Base-by-base conservation (phyloP, 73 alveolate genomes). In the Paramecium bursaria region DNA sequence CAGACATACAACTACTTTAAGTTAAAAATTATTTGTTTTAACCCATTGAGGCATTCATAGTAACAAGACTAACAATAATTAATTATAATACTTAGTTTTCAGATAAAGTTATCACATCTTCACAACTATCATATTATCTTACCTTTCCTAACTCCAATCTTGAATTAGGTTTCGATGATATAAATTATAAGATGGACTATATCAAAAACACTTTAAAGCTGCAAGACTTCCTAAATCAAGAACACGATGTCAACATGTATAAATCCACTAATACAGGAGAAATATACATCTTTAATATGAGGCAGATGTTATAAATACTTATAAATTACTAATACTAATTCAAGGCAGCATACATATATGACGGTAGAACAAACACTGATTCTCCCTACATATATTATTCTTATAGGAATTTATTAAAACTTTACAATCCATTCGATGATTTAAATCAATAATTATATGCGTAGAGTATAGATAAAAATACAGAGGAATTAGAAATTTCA, bases 311-410 rank as follows among this genome's bases (percentile, higher is more conserved):
- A 3, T 21, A 25, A 4, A 54, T 54, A 22, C 27, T 54, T 10
- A 26, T 54, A 10, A 54, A 54, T 11, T 54, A 54, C 27, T 26
- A 54, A 54, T 54, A 54, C 14, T 25, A 44, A 23, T 54, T 54
- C 27, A 54, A 54, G 31, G 76, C 76, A 26, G 76, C 76, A 1
- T 57, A 57, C 31, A 15, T 26, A 11, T 57, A 26, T 29, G 76
- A 57, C 31, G 76, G 76, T 11, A 57, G 14, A 57, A 26, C 76
- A 26, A 50, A 29, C 10, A 10, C 76, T 29, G 76, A 57, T 30
- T 57, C 76, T 26, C 76, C 76, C 1, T 57, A 57, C 31, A 57
- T 57, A 11, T 57, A 29, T n/a, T 57, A 26, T 57, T 57, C 76
- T 11, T 57, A 57, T 57, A 2, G 76, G 31, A 57, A 57, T 57